phyloP scores from a whole-genome alignment of 106 monocot species.

The Apostasia ramifera region DNA sequence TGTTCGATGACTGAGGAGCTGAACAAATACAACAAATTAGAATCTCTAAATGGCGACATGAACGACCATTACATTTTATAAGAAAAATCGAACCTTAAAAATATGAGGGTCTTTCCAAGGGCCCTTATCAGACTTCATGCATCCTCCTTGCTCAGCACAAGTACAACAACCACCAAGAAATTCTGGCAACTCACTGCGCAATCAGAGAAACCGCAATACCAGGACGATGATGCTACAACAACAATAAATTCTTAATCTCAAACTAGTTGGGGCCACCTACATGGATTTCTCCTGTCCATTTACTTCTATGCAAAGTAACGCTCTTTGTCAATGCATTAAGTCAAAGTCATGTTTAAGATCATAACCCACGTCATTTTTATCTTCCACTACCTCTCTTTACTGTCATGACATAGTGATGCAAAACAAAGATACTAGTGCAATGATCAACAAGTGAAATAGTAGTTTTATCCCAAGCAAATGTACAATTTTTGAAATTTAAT shows the following conservation, averaged over 20 bases:
- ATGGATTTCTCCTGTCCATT: background rate
- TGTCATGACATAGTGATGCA: no score
- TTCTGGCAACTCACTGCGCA: constrained; percentile 35
- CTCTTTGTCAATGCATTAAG: no score
- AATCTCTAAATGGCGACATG: background rate
- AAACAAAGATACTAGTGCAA: no score
- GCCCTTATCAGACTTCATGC: constrained; percentile 39
- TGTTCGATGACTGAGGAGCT: background rate
- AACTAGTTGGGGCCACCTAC: no score
- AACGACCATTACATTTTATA: background rate
- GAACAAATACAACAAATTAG: background rate
- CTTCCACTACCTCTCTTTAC: no score
- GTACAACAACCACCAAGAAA: constrained; percentile 43
- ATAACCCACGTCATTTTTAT: no score
- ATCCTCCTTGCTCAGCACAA: constrained; percentile 42
- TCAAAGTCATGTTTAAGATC: no score
- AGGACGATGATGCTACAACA: no score
- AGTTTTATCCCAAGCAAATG: no score
- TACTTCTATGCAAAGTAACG: background rate
- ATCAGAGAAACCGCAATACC: background rate
- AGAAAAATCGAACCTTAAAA: constrained; percentile 18
- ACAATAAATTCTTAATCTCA: no score
- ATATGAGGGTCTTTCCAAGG: constrained; percentile 34
- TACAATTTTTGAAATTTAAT: no score
- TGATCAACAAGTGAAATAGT: no score